Percentiles rank a stretch among this genome's conserved stretches.
Evolutionary conservation across 2,329 filamentous ascomycete species (phyloP).

Genomic region (Cordyceps farinosa): DNA sequence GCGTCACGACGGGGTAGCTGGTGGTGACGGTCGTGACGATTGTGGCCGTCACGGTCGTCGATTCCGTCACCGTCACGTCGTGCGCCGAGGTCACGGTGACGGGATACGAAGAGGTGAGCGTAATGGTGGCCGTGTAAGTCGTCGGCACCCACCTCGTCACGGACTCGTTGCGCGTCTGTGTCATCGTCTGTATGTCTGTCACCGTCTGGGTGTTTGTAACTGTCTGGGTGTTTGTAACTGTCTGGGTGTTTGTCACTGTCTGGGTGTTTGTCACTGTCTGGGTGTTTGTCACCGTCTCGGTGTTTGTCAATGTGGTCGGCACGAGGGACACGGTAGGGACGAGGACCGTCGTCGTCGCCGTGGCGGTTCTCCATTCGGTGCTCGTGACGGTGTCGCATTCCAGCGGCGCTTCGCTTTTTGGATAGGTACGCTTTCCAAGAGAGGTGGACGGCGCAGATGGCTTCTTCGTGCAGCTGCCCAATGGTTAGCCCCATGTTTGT

Average conservation of each 20-base stretch:
- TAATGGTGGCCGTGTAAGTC: not conserved
- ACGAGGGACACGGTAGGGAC: not conserved
- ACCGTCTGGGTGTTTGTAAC: not conserved
- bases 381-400: conserved; percentile 18
- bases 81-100: not conserved
- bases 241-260: not conserved
- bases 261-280: not conserved
- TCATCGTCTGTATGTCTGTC: not conserved
- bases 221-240: not conserved
- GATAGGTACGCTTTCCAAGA: not conserved
- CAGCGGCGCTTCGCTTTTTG: not conserved
- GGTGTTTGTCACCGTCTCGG: not conserved
- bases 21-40: conserved; percentile 23
- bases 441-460: not conserved
- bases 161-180: not conserved
- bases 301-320: not conserved
- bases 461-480: conserved; percentile 8
- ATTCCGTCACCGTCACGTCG: conserved; percentile 4
- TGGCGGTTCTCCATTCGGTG: conserved; percentile 17
- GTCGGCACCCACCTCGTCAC: conserved; percentile 17
- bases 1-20: conserved; percentile 32
- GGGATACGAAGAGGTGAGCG: not conserved
- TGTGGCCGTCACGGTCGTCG: conserved; percentile 15
- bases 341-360: conserved; percentile 17
- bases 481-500: not conserved